Evolutionary conservation across 2,329 filamentous ascomycete genomes (phyloP), one percentile per base, ranked within the genome.

Genomic region (Arthrocladium fulminans): DNA sequence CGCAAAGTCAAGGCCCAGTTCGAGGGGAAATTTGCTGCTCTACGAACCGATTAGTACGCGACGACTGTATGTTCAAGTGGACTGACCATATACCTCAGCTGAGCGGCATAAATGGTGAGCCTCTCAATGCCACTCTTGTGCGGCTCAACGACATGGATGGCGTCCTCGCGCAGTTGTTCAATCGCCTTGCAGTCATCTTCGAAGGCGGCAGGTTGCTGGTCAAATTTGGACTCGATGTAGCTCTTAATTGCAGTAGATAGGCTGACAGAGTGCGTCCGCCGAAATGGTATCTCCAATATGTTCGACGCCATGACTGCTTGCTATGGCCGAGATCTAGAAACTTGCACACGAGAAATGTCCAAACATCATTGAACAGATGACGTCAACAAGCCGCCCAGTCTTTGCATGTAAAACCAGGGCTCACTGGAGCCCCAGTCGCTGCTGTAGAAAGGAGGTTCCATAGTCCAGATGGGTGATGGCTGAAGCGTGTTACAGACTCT

Each of bases 121-220:
- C 90, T 92, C 62, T 79, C 83, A 57, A 95, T 77, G 19, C 90
- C 90, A 63, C 84, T 94, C 3, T 79, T 73, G 63, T 98, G 92
- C 2, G 92, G 81, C 63, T 98, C 92, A 51, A 84, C 80, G 2
- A 92, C 84, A 65, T 88, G 87, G 48, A 95, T 75, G n/a, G 92
- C 92, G 64, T 94, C 86, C 53, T 79, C 78, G 3, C 92, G 83
- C 50, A 97, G 72, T 42, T 79, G 74, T 63, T 97, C 88, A 60
- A 98, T 88, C 56, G 84, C 78, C 62, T 89, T 81, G 50, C 95
- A 80, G 70, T 98, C 92, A 55, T 86, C 78, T 54, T 81, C 80
- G 68, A 98, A 98, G 84, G 95, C 94, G 67, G 96, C 88, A 27
- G 92, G 90, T 64, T 95, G 90, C 65, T 98, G 92, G 67, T 97